Evolutionary conservation across 192 early-diverging fungal genomes (phyloP).

Genomic region (Dissophora globulifera): DNA sequence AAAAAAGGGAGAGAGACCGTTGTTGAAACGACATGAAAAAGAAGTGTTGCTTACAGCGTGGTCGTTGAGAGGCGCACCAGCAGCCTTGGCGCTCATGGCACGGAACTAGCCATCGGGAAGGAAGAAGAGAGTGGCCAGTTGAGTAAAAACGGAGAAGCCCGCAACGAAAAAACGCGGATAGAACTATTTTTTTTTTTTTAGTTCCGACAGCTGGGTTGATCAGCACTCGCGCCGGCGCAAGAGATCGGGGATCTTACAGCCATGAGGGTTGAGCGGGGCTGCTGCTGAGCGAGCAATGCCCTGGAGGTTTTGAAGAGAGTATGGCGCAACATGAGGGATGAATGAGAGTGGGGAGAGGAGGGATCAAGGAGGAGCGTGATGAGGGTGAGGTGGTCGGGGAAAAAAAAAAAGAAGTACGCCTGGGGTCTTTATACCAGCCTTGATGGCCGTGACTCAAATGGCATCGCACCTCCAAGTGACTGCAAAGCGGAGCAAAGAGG

Average conservation of each 20-base stretch:
- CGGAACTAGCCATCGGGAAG: conserved; percentile 15
- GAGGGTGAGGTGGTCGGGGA: not conserved
- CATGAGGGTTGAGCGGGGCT: conserved; percentile 20
- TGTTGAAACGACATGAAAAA: conserved; percentile 3
- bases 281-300: conserved; percentile 28
- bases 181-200: no score
- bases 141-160: no score
- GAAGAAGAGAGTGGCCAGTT: no score
- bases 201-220: no score
- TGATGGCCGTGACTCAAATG: not conserved
- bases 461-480: not conserved
- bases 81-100: conserved; percentile 33
- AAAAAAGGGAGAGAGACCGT: no score
- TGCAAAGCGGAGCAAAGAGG: not conserved
- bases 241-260: conserved; percentile 27
- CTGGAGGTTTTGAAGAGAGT: conserved; percentile 32
- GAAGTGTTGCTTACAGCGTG: conserved; percentile 35
- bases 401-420: not conserved
- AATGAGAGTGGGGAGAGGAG: not conserved
- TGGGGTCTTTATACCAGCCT: not conserved
- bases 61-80: conserved; percentile 12
- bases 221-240: no score
- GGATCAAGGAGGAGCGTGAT: not conserved
- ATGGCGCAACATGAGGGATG: conserved; percentile 40
- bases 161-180: no score